Evolutionary conservation across 73 alveolate species (phyloP).

Genomic region (Symbiodinium pilosum): DNA sequence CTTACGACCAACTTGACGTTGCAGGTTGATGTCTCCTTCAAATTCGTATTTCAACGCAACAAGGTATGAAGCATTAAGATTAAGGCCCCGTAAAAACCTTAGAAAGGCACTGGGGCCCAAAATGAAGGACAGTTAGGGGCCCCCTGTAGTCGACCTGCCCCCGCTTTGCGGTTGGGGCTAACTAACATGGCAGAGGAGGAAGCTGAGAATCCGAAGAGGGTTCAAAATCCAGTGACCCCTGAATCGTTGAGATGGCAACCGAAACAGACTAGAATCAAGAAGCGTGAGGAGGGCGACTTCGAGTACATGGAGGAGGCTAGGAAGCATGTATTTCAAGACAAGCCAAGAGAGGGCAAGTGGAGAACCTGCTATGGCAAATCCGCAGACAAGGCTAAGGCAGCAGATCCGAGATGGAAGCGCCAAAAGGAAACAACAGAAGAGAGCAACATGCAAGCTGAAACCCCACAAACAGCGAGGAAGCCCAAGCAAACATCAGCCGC

Average conservation of each 20-base stretch:
- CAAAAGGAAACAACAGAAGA: background rate
- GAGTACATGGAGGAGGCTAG: background rate
- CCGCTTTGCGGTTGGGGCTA: too few relatives aligned
- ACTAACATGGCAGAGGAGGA: background rate
- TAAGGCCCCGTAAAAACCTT: too few relatives aligned
- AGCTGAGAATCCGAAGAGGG: background rate
- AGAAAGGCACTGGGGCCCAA: background rate
- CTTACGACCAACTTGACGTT: too few relatives aligned
- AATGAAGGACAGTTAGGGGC: background rate
- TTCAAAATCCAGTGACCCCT: background rate
- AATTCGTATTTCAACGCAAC: too few relatives aligned
- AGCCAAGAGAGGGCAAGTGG: background rate
- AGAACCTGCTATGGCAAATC: background rate
- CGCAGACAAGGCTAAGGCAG: background rate
- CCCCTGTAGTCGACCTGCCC: background rate
- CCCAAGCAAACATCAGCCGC: background rate
- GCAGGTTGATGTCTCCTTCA: too few relatives aligned
- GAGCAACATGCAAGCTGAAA: background rate
- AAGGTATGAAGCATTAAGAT: too few relatives aligned
- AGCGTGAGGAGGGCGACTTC: background rate
- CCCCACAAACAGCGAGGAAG: constrained; percentile 20
- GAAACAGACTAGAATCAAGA: background rate
- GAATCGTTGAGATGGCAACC: background rate
- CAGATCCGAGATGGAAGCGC: constrained; percentile 16
- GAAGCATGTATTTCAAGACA: background rate